Conservation (phyloP, 1,139 yeast species). For the Entelexis paramagnoliae region DNA sequence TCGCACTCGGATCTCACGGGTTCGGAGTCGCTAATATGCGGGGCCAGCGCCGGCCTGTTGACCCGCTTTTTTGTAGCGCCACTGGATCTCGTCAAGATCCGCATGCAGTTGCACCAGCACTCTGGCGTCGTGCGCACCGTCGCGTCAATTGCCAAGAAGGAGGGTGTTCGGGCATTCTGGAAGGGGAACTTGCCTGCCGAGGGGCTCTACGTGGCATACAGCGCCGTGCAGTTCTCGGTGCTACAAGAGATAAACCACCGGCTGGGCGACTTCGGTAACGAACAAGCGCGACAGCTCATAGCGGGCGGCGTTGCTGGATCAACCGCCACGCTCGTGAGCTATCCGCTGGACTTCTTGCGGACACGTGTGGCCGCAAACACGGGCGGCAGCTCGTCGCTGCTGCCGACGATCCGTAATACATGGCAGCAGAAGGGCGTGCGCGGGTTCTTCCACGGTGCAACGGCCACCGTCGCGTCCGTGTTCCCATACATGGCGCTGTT, state of each 20-base stretch:
- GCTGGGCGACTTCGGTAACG: conserved; percentile 23
- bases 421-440: conserved; percentile 42
- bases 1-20: conserved; percentile 28
- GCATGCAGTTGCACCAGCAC: conserved; percentile 49
- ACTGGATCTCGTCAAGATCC: conserved; percentile 74
- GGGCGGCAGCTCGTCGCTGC: conserved; percentile 32
- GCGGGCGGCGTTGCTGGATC: conserved; percentile 75
- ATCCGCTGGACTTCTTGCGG: conserved; percentile 79
- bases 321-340: conserved; percentile 59
- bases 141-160: conserved; percentile 36
- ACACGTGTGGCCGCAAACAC: conserved; percentile 57
- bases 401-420: conserved; percentile 30
- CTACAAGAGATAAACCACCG: conserved; percentile 45
- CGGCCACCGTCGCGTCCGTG: conserved; percentile 53
- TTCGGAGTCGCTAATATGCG: conserved; percentile 46
- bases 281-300: conserved; percentile 40
- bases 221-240: conserved; percentile 72
- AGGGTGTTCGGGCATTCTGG: conserved; percentile 67
- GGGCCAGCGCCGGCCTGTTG: conserved; percentile 58
- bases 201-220: conserved; percentile 69
- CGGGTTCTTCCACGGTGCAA: conserved; percentile 65
- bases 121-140: conserved; percentile 30
- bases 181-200: conserved; percentile 94
- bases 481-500: conserved; percentile 58
- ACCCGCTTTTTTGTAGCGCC: conserved; percentile 67